phyloP scores from a whole-genome alignment of 495 filamentous ascomycete genomes.

The Aspergillus mulundensis region DNA sequence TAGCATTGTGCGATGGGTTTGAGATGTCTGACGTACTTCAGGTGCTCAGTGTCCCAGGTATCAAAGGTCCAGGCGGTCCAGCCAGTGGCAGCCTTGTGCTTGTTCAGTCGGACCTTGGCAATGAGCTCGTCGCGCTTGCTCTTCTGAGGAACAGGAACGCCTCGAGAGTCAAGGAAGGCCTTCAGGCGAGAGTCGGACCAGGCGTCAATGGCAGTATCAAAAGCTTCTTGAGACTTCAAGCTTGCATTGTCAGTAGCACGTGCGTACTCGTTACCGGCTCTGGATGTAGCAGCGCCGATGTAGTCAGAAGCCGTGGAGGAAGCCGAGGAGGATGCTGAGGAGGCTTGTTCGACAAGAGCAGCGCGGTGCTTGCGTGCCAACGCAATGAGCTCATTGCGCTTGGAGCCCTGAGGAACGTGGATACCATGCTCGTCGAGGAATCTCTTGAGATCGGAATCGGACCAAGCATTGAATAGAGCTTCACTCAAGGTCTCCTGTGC shows the following conservation, averaged over 20 bases:
- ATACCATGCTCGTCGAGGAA: slow-evolving; percentile 73
- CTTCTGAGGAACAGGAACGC: slow-evolving; percentile 66
- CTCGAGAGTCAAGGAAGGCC: slow-evolving; percentile 56
- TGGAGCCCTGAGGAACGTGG: slow-evolving; percentile 85
- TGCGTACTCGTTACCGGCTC: slow-evolving; percentile 72
- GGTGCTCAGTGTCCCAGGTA: slow-evolving; percentile 72
- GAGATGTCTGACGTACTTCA: slow-evolving; percentile 48
- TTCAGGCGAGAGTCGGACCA: slow-evolving; percentile 79
- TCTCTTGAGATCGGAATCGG: slow-evolving; percentile 73
- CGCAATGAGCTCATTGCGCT: slow-evolving; percentile 82
- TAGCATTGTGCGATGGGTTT: slow-evolving; percentile 1
- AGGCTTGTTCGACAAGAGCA: slow-evolving; percentile 60
- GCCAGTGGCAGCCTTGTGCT: slow-evolving; percentile 67
- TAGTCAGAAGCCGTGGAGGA: slow-evolving; percentile 53
- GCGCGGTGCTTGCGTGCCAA: slow-evolving; percentile 87
- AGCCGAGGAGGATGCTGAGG: slow-evolving; percentile 23
- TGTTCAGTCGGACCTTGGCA: slow-evolving; percentile 65
- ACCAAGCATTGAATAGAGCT: slow-evolving; percentile 83
- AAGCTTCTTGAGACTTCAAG: slow-evolving; percentile 62
- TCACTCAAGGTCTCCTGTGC: slow-evolving; percentile 72
- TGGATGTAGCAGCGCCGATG: slow-evolving; percentile 77
- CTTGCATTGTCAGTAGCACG: slow-evolving; percentile 68
- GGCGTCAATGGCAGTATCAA: slow-evolving; percentile 55
- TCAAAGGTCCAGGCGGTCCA: slow-evolving; percentile 83
- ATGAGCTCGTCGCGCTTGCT: slow-evolving; percentile 77